Evolutionary conservation across 495 filamentous ascomycete species (phyloP), one percentile per base, ranked within the genome.

Genomic region (Gamarada debralockiae): DNA sequence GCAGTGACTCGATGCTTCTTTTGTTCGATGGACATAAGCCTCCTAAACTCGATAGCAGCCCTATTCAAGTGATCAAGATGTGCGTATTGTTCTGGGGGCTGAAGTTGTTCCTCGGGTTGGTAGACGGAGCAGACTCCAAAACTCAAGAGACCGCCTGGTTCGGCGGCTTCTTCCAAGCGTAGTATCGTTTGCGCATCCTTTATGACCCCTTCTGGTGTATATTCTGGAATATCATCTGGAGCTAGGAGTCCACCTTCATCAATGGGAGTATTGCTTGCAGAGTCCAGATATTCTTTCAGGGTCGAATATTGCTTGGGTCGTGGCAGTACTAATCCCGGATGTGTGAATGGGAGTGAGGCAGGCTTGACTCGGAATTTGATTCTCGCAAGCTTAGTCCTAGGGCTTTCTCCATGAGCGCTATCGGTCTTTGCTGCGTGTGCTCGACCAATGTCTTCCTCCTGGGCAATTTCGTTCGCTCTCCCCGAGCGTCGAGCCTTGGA

Each of bases 1-100:
- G 88, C 88, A n/a, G 73, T 65, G 31, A 67, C 70, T 25, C 71
- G 73, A 62, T 97, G 95, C 12, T 83, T 79, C 56, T 77, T 80
- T 50, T 86, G 81, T 65, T 97, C 95, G 48, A 81, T 75, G 20
- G 83, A 70, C 72, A 97, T 76, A 34, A 96, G 72, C 56, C 79
- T 83, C 36, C 88, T 82, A 59, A 97, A 91, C 57, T 90, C 81
- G 10, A 87, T 56, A 39, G 88, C 89, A 59, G 95, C 90, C 13
- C 84, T 81, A 37, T 89, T 78, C 7, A 97, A 75, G 61, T 96
- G 87, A 62, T 97, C 91, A 51, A 80, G 78, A 61, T 96, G 92
- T 14, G 84, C 83, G 70, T 89, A 96, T 48, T 89, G 89, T 51
- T 78, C 80, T 5, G 83, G 77, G 2, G 86, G 88, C 50, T 85